Base-by-base conservation (phyloP, 768 basidiomycete genomes). In the Suillus sp. region DNA sequence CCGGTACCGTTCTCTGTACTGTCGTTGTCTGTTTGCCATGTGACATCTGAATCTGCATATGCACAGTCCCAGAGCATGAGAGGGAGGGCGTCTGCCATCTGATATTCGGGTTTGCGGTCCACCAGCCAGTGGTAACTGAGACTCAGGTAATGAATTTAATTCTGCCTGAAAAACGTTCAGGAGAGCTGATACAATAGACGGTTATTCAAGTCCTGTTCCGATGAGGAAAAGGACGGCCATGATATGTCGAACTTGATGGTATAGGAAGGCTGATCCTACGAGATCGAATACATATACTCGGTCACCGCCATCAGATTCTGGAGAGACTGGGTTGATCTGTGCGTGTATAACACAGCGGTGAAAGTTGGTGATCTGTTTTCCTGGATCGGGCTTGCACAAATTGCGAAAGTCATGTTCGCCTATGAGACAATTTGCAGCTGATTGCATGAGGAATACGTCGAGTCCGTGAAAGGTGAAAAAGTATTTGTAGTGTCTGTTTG, bases 331-430 rank as follows among this genome's bases (percentile, higher is more conserved):
- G 13, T 79, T 78, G 53, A 96, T 86, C 34, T 85, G 83, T 0
- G 93, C 94, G 20, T 79, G 80, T 43, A 87, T 67, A 59, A 98
- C 88, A 25, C 80, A 80, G 37, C 96, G 82, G 27, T 73, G 79
- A 77, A 95, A 96, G 63, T 84, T 83, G 27, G 89, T 87, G 65
- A 98, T 90, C 76, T 98, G 96, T 75, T 98, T 98, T 38, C 87
- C 83, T 0, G 93, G 85, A 72, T 99, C 96, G 25, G 99, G 77
- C 73, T 96, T 98, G 81, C 93, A 97, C 38, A 98, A 81, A 71
- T 99, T 99, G 18, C 96, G 87, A 71, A 97, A 99, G 77, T 98
- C 96, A 78, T 98, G 95, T 65, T 91, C 87, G 40, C 96, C 96
- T 34, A 94, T 75, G 55, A 99, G 81, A 7, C 83, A 78, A 2